Conservation (phyloP, 371 early-diverging fungal genomes). For the Rhizopus sp. region DNA sequence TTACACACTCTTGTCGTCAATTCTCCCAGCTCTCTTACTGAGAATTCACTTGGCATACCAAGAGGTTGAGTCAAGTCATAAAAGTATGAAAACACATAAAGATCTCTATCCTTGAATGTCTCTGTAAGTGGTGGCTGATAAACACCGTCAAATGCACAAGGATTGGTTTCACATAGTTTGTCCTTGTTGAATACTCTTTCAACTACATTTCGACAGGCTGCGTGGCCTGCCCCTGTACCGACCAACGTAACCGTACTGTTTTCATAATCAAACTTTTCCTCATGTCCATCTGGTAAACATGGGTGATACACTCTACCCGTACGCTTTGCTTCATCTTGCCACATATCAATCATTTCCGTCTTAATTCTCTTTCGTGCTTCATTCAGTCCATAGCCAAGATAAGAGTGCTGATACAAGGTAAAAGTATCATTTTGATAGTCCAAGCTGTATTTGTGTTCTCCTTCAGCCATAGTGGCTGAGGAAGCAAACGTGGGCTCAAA, state of each 20-base stretch:
- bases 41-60: conserved; percentile 61
- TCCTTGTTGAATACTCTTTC: conserved; percentile 62
- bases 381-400: conserved; percentile 89
- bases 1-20: conserved; percentile 63
- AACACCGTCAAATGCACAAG: conserved; percentile 88
- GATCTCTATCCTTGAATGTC: conserved; percentile 71
- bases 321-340: conserved; percentile 8
- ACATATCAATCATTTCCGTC: conserved; percentile 16
- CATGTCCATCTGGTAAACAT: conserved; percentile 28
- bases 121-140: conserved; percentile 77
- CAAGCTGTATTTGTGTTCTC: conserved; percentile 71
- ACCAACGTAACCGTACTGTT: conserved; percentile 18
- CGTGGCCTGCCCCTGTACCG: conserved; percentile 54
- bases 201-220: conserved; percentile 47
- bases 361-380: conserved; percentile 68
- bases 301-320: conserved; percentile 27
- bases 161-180: conserved; percentile 49
- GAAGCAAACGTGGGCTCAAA: conserved; percentile 79
- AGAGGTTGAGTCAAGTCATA: conserved; percentile 83
- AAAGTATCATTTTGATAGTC: conserved; percentile 71
- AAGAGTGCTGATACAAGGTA: conserved; percentile 91
- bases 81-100: conserved; percentile 93
- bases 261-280: conserved; percentile 15
- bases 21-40: conserved; percentile 60
- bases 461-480: conserved; percentile 50